These are phyloP conservation scores for Sicyos edulis DNA, from an alignment of 306 rosid species.

Conservation along the genomic window DNA sequence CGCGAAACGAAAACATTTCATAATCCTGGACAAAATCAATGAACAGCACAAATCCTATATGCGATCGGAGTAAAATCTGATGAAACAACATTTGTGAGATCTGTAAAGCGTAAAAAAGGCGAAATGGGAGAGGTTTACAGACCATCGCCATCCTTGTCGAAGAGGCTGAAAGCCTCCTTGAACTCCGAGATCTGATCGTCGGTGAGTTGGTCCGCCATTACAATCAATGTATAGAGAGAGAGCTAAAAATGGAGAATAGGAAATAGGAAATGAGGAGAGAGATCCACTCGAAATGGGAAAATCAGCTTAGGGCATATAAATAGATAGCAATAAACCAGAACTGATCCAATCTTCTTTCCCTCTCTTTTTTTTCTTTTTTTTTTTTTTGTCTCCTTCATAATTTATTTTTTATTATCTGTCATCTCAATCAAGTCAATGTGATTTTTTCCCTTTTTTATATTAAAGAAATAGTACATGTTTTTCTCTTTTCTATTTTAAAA, in stretches of 20 bases:
- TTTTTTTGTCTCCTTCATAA: too few species aligned
- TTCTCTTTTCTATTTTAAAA: too few species aligned
- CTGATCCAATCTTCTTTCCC: too few species aligned
- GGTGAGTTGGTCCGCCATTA: slow-evolving; percentile 20
- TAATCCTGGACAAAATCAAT: too few species aligned
- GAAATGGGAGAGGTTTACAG: neutral
- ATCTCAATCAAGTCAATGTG: too few species aligned
- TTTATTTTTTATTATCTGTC: too few species aligned
- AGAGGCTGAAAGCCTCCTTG: slow-evolving; percentile 22
- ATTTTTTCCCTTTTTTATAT: too few species aligned
- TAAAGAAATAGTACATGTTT: too few species aligned
- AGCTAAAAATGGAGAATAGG: neutral
- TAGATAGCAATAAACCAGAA: too few species aligned
- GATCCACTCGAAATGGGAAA: neutral
- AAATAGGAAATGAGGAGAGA: neutral
- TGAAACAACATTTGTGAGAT: neutral
- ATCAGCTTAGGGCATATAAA: neutral
- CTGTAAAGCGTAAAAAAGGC: neutral
- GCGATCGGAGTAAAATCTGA: neutral
- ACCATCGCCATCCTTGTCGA: slow-evolving; percentile 22
- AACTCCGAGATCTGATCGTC: too few species aligned
- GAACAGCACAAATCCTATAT: neutral
- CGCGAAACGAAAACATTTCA: neutral
- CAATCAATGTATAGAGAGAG: neutral
- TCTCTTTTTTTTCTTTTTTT: too few species aligned